Evolutionary conservation across 164 flowering plant species (phyloP), one percentile per base, ranked within the genome.

Genomic region (Piper longum): DNA sequence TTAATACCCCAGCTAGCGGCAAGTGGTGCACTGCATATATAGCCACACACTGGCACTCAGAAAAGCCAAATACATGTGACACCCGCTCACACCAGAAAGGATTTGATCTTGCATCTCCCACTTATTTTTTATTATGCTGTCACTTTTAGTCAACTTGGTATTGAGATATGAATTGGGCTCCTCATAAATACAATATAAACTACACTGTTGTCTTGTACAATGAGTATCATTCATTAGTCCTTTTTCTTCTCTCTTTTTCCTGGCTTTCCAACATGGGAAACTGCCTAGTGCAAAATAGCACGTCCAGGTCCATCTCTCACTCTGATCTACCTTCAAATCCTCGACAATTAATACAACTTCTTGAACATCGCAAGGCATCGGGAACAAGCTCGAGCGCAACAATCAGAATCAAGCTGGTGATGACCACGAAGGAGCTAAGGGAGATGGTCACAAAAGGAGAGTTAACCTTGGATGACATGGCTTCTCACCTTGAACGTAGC

Each of bases 341-440:
- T 48, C 7, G 52, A 12, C 52, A 48, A 14, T 8, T 2, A 5
- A 5, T 9, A 9, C 11, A 2, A 9, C 14, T 48, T 5, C 14
- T 5, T 44, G 14, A 14, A 14, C 8, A 44, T 44, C 48, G 11
- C 8, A 44, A 44, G 48, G 8, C 12, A 9, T 14, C 52, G 52
- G 52, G 3, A 5, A 48, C 52, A 14, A 26, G 36, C 36, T 45
- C 48, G 42, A 61, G 14, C 7, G 70, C 70, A 0, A 75, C 70
- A 60, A 73, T 80, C 54, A 82, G 90, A 68, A 74, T 89, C 43
- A 87, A 85, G 81, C 19, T 89, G 63, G 76, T 87, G 18, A 76
- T 89, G 54, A 80, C 78, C 16, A 86, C 80, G 75, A 77, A 78
- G 62, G 83, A 89, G 71, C 66, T 89, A 64, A 71, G 68, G 76